A percentile compares a stretch with the other conserved stretches of the same genome.
Evolutionary conservation across 176 grass and related monocot genomes (phyloP).

Genomic region (Pharus latifolius): DNA sequence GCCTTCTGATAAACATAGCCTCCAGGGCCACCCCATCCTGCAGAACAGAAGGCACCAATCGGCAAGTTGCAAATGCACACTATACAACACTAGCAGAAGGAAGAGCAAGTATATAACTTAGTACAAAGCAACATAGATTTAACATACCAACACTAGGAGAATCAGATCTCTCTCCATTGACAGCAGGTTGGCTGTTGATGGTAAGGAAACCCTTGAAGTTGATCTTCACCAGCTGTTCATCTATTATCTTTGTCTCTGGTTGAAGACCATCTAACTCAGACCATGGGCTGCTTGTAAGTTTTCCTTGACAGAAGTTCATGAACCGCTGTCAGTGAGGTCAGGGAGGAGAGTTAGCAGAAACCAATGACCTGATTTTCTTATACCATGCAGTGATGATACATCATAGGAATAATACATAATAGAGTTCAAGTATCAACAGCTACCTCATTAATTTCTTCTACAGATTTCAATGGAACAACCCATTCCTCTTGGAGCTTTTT

Average conservation of each 20-base stretch:
- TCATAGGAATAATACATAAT: not conserved
- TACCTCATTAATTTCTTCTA: conserved; percentile 69
- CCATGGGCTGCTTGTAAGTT: conserved; percentile 71
- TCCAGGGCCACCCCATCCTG: conserved; percentile 71
- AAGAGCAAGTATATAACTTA: not conserved
- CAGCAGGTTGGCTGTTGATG: conserved; percentile 83
- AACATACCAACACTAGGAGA: conserved; percentile 59
- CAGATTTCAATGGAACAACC: conserved; percentile 65
- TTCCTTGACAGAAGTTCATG: conserved; percentile 52
- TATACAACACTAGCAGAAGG: not conserved
- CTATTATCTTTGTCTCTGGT: conserved; percentile 75
- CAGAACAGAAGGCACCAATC: not conserved
- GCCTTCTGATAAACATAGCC: conserved; percentile 93
- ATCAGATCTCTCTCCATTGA: conserved; percentile 76
- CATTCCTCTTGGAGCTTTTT: conserved; percentile 91
- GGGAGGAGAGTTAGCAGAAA: not conserved
- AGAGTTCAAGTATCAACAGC: not conserved
- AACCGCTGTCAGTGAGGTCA: conserved; percentile 34
- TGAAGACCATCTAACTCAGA: conserved; percentile 82
- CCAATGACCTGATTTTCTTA: not conserved
- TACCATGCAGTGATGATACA: not conserved
- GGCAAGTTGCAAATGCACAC: not conserved
- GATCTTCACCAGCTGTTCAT: conserved; percentile 57
- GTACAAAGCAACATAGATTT: not conserved
- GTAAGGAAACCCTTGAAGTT: conserved; percentile 86